phyloP scores from a whole-genome alignment of 768 basidiomycete species.

The Serpula lacrymans region DNA sequence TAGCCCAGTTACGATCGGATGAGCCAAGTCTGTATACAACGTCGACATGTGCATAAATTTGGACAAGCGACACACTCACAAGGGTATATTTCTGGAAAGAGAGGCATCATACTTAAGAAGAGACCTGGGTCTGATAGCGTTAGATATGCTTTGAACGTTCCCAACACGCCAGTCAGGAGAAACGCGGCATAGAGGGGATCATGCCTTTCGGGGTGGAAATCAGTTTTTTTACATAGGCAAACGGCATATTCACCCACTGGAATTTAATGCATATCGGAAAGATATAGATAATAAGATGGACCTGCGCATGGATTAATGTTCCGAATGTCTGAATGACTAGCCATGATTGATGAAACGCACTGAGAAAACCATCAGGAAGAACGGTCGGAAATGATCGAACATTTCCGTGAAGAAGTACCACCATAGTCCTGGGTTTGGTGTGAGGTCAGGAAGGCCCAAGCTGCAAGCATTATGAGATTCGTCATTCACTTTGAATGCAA shows the following conservation, averaged over 20 bases:
- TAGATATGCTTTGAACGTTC: slow-evolving; percentile 89
- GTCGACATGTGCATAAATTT: no score
- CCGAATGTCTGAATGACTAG: not conserved
- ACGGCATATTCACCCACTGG: slow-evolving; percentile 46
- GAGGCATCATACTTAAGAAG: slow-evolving; percentile 72
- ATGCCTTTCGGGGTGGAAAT: slow-evolving; percentile 47
- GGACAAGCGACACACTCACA: slow-evolving; percentile 58
- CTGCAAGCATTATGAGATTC: slow-evolving; percentile 36
- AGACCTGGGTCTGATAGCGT: slow-evolving; percentile 86
- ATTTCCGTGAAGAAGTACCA: slow-evolving; percentile 99
- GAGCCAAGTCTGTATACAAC: slow-evolving; percentile 61
- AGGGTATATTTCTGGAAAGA: slow-evolving; percentile 83
- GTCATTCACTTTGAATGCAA: not conserved
- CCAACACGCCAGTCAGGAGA: slow-evolving; percentile 71
- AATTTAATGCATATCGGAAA: slow-evolving; percentile 87
- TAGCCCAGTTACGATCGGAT: slow-evolving; percentile 79
- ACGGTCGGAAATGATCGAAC: slow-evolving; percentile 96
- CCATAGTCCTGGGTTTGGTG: slow-evolving; percentile 92
- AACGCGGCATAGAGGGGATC: slow-evolving; percentile 82
- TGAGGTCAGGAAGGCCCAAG: slow-evolving; percentile 79
- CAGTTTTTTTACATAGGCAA: not conserved
- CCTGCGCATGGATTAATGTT: slow-evolving; percentile 36
- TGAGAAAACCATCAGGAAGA: slow-evolving; percentile 93
- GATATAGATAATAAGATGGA: slow-evolving; percentile 81
- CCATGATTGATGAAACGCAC: slow-evolving; percentile 43